Evolutionary conservation across 768 basidiomycete species (phyloP).

Genomic region (Podaxis mareebaensis): DNA sequence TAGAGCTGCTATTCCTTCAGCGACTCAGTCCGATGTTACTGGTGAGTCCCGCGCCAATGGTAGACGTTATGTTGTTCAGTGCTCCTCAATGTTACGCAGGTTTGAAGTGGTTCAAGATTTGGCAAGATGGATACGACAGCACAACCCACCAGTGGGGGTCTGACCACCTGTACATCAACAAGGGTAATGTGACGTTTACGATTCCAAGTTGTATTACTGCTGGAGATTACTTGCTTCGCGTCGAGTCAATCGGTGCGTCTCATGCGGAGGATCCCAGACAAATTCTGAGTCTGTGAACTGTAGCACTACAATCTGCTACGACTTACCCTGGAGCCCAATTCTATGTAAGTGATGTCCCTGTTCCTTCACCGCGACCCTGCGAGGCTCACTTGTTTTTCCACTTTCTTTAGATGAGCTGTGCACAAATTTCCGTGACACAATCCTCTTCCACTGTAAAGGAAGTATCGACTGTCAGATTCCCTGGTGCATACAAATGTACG

Average conservation of each 20-base stretch:
- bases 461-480: conserved; percentile 47
- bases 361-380: background rate
- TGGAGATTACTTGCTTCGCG: conserved; percentile 50
- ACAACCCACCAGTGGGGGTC: conserved; percentile 40
- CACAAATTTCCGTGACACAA: conserved; percentile 38
- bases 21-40: conserved; percentile 44
- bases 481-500: conserved; percentile 44
- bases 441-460: conserved; percentile 30
- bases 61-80: no score
- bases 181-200: conserved; percentile 49
- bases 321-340: conserved; percentile 58
- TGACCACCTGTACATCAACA: conserved; percentile 46
- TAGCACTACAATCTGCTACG: conserved; percentile 45
- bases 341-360: conserved; percentile 39
- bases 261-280: background rate
- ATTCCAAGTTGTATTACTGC: conserved; percentile 46
- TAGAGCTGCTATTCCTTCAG: conserved; percentile 46
- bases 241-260: conserved; percentile 49
- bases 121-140: conserved; percentile 40
- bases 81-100: conserved; percentile 23
- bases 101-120: conserved; percentile 58
- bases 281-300: background rate
- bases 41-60: no score
- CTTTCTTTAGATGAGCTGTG: conserved; percentile 43
- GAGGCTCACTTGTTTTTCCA: background rate